Percentiles rank a stretch among this genome's conserved stretches.
Conservation (phyloP, 2,329 filamentous ascomycete genomes). For the Aquanectria penicillioides region DNA sequence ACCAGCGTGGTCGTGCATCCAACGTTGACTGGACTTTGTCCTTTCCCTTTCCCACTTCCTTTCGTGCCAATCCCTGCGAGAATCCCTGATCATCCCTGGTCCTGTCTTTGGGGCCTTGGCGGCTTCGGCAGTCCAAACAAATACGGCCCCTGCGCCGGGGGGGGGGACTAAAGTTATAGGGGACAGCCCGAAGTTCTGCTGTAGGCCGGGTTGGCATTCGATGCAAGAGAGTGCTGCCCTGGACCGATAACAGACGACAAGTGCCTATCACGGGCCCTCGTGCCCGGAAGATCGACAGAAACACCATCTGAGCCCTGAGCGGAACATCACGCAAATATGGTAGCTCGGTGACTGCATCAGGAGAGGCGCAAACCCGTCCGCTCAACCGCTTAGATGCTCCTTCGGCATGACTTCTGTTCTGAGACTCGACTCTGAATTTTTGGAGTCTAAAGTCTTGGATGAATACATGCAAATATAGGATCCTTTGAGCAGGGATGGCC, state of each 20-base stretch:
- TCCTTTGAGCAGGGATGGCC: no score
- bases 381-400: neutral
- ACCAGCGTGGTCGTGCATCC: conserved; percentile 12
- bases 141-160: conserved; percentile 15
- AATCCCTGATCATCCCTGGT: no score
- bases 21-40: conserved; percentile 9
- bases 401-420: no score
- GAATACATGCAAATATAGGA: no score
- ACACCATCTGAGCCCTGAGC: conserved; percentile 8
- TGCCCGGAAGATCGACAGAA: conserved; percentile 12
- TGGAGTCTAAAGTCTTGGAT: no score
- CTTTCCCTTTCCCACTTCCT: no score
- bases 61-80: no score
- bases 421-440: no score
- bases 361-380: conserved; percentile 4
- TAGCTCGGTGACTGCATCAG: conserved; percentile 22
- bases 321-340: conserved; percentile 12
- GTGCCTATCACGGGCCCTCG: conserved; percentile 21
- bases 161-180: neutral
- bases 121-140: conserved; percentile 14
- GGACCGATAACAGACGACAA: conserved; percentile 15
- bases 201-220: no score
- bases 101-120: conserved; percentile 10
- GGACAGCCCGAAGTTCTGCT: no score
- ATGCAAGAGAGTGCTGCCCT: no score